A percentile compares a stretch with the other conserved stretches of the same genome.
phyloP scores from a whole-genome alignment of 176 grass and related monocot genomes.

The Pontederia crassipes region DNA sequence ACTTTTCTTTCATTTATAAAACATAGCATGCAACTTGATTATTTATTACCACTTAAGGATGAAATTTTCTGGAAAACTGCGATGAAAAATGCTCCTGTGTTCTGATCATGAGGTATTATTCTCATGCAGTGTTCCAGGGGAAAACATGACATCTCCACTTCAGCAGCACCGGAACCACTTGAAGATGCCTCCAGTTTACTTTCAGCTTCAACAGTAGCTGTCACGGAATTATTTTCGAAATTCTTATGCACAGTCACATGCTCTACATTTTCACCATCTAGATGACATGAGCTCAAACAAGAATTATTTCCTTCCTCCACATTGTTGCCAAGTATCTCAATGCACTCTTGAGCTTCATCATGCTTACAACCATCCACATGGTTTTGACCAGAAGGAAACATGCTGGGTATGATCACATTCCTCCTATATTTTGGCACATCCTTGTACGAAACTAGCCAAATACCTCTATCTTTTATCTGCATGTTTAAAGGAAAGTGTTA shows the following conservation, averaged over 20 bases:
- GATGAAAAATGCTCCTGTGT: conserved; percentile 93
- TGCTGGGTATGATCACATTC: conserved; percentile 53
- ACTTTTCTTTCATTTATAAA: background rate
- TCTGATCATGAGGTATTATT: conserved; percentile 95
- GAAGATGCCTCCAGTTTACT: conserved; percentile 20
- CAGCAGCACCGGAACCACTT: conserved; percentile 8
- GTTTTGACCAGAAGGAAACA: conserved; percentile 89
- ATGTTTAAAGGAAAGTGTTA: background rate
- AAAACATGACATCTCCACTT: conserved; percentile 55
- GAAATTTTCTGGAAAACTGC: conserved; percentile 79
- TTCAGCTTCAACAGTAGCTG: conserved; percentile 14
- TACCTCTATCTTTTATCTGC: conserved; percentile 78
- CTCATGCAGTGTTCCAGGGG: conserved; percentile 78
- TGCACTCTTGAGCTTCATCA: conserved; percentile 24
- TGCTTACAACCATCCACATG: conserved; percentile 15
- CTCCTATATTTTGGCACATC: conserved; percentile 72
- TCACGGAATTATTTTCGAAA: conserved; percentile 4
- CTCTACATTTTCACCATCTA: conserved; percentile 13
- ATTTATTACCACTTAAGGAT: conserved; percentile 42
- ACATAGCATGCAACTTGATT: conserved; percentile 8
- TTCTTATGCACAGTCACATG: background rate
- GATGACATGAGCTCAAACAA: conserved; percentile 14
- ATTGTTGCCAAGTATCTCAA: conserved; percentile 24
- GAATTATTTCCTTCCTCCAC: conserved; percentile 16
- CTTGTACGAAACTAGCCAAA: conserved; percentile 72